phyloP scores from a whole-genome alignment of 352 stramenopile genomes.

The Globisporangium ultimum region DNA sequence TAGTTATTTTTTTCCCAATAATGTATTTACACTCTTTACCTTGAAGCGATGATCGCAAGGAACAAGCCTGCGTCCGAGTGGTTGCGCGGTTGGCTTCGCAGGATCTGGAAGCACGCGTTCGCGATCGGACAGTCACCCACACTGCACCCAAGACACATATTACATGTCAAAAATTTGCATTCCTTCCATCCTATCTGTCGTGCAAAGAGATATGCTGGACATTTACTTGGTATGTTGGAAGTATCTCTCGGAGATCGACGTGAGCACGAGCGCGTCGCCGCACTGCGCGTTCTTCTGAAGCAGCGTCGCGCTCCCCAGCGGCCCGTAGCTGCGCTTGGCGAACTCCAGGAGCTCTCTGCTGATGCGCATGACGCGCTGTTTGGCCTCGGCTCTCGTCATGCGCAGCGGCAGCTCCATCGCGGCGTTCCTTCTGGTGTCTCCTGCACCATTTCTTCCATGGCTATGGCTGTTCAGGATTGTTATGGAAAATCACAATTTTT shows the following conservation, averaged over 20 bases:
- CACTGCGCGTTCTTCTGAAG: slow-evolving; percentile 48
- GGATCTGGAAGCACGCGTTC: slow-evolving; percentile 55
- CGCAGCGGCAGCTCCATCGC: slow-evolving; percentile 1
- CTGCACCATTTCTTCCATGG: slow-evolving; percentile 3
- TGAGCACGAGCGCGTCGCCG: slow-evolving; percentile 44
- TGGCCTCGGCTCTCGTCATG: slow-evolving; percentile 14
- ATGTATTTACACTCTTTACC: slow-evolving; percentile 10
- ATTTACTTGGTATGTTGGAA: slow-evolving; percentile 35
- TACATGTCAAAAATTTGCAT: not conserved
- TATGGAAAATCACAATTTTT: slow-evolving; percentile 5
- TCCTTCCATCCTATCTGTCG: not conserved
- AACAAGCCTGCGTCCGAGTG: slow-evolving; percentile 47
- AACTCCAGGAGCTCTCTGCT: slow-evolving; percentile 26
- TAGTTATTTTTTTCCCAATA: not conserved
- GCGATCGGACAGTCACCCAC: slow-evolving; percentile 44
- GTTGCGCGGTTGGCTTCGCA: slow-evolving; percentile 43
- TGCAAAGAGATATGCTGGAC: not conserved
- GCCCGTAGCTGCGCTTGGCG: slow-evolving; percentile 41
- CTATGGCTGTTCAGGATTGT: not conserved
- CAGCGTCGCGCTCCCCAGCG: slow-evolving; percentile 32
- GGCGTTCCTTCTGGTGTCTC: not conserved
- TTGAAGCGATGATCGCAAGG: slow-evolving; percentile 28
- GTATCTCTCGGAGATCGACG: slow-evolving; percentile 33
- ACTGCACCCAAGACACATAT: slow-evolving; percentile 9
- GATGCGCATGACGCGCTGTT: slow-evolving; percentile 26